Evolutionary conservation across 2,329 filamentous ascomycete species (phyloP).

Genomic region (Teratosphaeria viscida): DNA sequence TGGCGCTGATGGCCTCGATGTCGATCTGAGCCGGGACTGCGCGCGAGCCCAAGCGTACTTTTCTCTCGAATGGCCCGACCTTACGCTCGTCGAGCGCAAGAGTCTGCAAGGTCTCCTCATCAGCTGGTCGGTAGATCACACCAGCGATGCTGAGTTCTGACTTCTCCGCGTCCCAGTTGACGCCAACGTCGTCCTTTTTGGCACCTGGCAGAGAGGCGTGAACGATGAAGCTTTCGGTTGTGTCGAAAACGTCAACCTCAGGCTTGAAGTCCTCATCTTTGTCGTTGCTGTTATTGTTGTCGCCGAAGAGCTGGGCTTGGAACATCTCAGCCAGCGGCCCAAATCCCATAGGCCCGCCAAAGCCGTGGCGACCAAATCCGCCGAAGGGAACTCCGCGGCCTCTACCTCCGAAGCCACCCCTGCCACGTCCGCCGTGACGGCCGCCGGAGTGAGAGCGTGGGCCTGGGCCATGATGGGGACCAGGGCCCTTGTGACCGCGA

Average conservation of each 20-base stretch:
- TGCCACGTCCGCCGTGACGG: conserved; percentile 19
- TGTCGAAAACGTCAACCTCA: conserved; percentile 67
- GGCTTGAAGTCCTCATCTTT: conserved; percentile 44
- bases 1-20: conserved; percentile 57
- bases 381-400: conserved; percentile 5
- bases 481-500: conserved; percentile 6
- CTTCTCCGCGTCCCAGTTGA: conserved; percentile 65
- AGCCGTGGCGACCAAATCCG: conserved; percentile 5
- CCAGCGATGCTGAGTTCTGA: conserved; percentile 57
- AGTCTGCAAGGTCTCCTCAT: conserved; percentile 57
- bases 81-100: conserved; percentile 57
- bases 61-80: conserved; percentile 64
- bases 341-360: conserved; percentile 13
- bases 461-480: conserved; percentile 10
- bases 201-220: conserved; percentile 68
- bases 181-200: conserved; percentile 65
- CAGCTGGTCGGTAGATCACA: conserved; percentile 60
- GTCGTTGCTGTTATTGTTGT: conserved; percentile 30
- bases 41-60: conserved; percentile 49
- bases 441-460: conserved; percentile 15
- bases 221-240: conserved; percentile 52
- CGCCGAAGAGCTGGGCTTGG: conserved; percentile 28
- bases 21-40: conserved; percentile 53
- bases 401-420: conserved; percentile 17
- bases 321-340: conserved; percentile 24